These are phyloP conservation scores for Typha latifolia DNA, from an alignment of 176 grass and related monocot species.

Conservation along the genomic window DNA sequence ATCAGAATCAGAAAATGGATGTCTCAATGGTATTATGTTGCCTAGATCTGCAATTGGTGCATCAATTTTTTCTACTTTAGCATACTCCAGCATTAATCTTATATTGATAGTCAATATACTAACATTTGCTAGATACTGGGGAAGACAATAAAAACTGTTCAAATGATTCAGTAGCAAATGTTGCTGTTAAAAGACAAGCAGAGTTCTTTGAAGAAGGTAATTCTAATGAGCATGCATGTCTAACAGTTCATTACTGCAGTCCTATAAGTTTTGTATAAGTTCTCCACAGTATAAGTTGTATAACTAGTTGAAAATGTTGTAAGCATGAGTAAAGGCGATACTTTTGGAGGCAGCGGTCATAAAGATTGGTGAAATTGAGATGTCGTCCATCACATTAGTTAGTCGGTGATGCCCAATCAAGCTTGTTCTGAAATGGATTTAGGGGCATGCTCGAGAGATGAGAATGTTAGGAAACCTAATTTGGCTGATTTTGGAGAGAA, in stretches of 20 bases:
- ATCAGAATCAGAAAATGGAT: slow-evolving; percentile 28
- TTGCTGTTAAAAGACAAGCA: slow-evolving; percentile 52
- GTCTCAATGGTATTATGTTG: slow-evolving; percentile 27
- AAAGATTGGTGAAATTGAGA: too few relatives aligned
- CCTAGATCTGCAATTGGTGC: background rate
- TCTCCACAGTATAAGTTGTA: too few relatives aligned
- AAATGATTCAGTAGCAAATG: slow-evolving; percentile 22
- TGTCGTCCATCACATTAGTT: too few relatives aligned
- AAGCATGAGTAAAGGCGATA: background rate
- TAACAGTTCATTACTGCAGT: background rate
- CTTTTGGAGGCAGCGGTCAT: background rate
- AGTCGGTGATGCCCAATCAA: background rate
- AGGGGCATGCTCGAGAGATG: background rate
- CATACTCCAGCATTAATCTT: background rate
- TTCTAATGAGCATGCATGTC: background rate
- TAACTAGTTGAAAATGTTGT: background rate
- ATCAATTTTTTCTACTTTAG: slow-evolving; percentile 14
- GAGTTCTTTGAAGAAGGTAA: slow-evolving; percentile 54
- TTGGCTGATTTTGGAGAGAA: background rate
- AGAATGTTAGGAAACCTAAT: background rate
- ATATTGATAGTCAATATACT: slow-evolving; percentile 3
- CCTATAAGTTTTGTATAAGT: too few relatives aligned
- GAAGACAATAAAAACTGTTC: slow-evolving; percentile 15
- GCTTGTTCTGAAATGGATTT: background rate
- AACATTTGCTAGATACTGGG: slow-evolving; percentile 26